A percentile compares a stretch with the other conserved stretches of the same genome.
These are phyloP conservation scores for Penicillium sp. DNA, from an alignment of 2,329 filamentous ascomycete genomes.

Conservation along the genomic window DNA sequence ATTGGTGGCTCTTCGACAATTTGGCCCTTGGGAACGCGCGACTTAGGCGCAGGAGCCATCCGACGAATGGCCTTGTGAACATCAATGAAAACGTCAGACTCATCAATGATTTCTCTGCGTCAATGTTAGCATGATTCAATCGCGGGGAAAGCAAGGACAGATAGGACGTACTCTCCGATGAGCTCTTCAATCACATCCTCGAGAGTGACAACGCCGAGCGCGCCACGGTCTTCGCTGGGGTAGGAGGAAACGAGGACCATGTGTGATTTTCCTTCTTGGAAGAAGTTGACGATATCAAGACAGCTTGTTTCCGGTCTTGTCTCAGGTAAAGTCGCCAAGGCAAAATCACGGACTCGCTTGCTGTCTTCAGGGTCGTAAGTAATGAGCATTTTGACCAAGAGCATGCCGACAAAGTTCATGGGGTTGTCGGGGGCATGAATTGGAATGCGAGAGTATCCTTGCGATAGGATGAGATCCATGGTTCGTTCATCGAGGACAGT, in stretches of 20 bases:
- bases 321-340: slow-evolving; percentile 90
- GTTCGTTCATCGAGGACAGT: slow-evolving; percentile 89
- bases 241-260: slow-evolving; percentile 94
- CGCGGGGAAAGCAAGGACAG: neutral
- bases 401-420: slow-evolving; percentile 93
- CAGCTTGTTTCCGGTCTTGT: slow-evolving; percentile 95
- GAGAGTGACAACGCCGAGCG: slow-evolving; percentile 89
- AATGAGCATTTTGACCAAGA: slow-evolving; percentile 97
- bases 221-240: slow-evolving; percentile 88
- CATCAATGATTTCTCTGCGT: slow-evolving; percentile 90
- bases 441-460: slow-evolving; percentile 93
- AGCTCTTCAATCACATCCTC: slow-evolving; percentile 99
- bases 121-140: neutral
- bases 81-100: slow-evolving; percentile 97
- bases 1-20: slow-evolving; percentile 55
- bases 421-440: slow-evolving; percentile 85
- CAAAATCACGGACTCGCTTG: slow-evolving; percentile 85
- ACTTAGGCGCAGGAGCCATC: slow-evolving; percentile 80
- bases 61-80: slow-evolving; percentile 97
- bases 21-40: slow-evolving; percentile 64
- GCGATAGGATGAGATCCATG: slow-evolving; percentile 90
- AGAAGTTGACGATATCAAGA: slow-evolving; percentile 98
- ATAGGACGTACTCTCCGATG: slow-evolving; percentile 81
- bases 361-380: slow-evolving; percentile 96
- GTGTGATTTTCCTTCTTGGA: slow-evolving; percentile 98